Evolutionary conservation across 805 yeast genomes (phyloP).

Genomic region (Priceomyces fermenticarens): DNA sequence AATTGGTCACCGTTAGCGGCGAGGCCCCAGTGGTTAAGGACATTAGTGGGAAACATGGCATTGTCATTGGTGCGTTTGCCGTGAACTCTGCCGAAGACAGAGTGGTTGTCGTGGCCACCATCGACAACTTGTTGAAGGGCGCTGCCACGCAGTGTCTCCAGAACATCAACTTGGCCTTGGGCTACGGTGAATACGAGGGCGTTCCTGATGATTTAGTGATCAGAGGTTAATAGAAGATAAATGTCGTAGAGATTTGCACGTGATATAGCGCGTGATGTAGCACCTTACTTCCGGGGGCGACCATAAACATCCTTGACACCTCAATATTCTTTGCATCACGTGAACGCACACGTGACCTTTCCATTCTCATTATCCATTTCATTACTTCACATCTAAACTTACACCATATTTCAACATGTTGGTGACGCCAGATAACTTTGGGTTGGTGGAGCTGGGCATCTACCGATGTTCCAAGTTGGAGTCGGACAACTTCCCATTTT

Average conservation of each 20-base stretch:
- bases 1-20: conserved; percentile 78
- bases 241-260: not conserved
- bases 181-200: conserved; percentile 92
- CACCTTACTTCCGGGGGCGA: too few relatives aligned
- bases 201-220: conserved; percentile 71
- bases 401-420: conserved; percentile 64
- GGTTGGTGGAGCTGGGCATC: conserved; percentile 83
- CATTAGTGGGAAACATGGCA: conserved; percentile 91
- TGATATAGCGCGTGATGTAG: too few relatives aligned
- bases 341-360: too few relatives aligned
- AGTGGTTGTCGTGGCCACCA: conserved; percentile 91
- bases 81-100: conserved; percentile 86
- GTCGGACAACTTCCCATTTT: conserved; percentile 71
- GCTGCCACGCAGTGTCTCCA: conserved; percentile 99
- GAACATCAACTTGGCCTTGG: conserved; percentile 86
- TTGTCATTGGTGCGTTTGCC: conserved; percentile 92
- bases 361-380: too few relatives aligned
- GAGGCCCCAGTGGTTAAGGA: conserved; percentile 93
- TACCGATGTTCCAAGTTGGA: conserved; percentile 78
- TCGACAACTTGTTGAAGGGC: conserved; percentile 94
- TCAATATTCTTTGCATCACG: too few relatives aligned
- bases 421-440: conserved; percentile 91
- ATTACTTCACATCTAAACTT: too few relatives aligned
- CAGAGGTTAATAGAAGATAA: conserved; percentile 33
- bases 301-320: too few relatives aligned